These are phyloP conservation scores for Leccinum discolor DNA, from an alignment of 1,284 basidiomycete species.

Conservation along the genomic window DNA sequence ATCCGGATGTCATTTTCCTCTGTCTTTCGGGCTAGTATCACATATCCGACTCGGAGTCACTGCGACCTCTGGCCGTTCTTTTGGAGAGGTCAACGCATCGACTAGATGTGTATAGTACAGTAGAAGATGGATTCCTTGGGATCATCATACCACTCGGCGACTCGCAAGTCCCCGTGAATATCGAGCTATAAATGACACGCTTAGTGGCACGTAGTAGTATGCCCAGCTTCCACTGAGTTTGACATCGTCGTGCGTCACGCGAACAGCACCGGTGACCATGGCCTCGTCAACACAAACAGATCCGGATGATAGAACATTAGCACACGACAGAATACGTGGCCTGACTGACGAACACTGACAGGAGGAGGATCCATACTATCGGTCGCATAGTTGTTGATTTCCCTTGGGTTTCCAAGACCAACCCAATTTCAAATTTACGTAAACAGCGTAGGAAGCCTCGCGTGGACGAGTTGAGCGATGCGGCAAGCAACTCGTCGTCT, in stretches of 20 bases:
- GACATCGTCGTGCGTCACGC: neutral
- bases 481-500: no score
- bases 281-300: no score
- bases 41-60: slow-evolving; percentile 1
- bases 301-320: neutral
- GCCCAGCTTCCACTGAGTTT: slow-evolving; percentile 3
- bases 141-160: slow-evolving; percentile 7
- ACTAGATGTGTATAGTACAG: neutral
- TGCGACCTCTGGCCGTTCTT: slow-evolving; percentile 15
- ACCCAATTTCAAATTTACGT: no score
- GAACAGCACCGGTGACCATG: no score
- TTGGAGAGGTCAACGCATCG: slow-evolving; percentile 1
- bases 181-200: neutral
- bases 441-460: no score
- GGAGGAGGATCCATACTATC: no score
- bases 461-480: no score
- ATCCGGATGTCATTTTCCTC: slow-evolving; percentile 10
- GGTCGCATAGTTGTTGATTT: no score
- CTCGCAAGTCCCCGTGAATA: slow-evolving; percentile 9
- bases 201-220: slow-evolving; percentile 4
- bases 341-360: no score
- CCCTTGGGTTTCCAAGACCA: no score
- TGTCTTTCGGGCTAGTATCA: slow-evolving; percentile 2
- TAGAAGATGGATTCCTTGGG: slow-evolving; percentile 8
- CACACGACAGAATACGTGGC: no score